These are phyloP conservation scores for Blastomyces silverae DNA, from an alignment of 2,329 filamentous ascomycete species.

Conservation along the genomic window DNA sequence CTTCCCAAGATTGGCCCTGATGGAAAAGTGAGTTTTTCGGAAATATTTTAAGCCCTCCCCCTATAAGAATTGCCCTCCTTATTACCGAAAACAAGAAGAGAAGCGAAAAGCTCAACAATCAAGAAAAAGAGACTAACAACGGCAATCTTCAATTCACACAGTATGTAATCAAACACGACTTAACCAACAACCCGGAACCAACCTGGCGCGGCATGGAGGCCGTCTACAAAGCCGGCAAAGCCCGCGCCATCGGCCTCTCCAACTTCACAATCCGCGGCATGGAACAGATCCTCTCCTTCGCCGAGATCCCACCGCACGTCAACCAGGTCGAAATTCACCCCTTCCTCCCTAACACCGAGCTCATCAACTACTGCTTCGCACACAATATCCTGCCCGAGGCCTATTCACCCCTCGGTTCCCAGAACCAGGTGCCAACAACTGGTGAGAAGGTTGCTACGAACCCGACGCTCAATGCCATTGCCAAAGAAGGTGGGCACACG, in stretches of 20 bases:
- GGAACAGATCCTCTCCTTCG: conserved; percentile 40
- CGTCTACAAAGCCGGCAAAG: conserved; percentile 53
- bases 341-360: conserved; percentile 43
- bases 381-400: conserved; percentile 38
- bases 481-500: conserved; percentile 51
- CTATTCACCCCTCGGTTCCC: conserved; percentile 51
- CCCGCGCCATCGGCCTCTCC: conserved; percentile 66
- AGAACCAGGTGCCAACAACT: conserved; percentile 62
- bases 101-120: not conserved
- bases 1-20: conserved; percentile 45
- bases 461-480: conserved; percentile 52
- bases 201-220: conserved; percentile 65
- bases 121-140: not conserved
- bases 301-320: conserved; percentile 39
- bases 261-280: conserved; percentile 59
- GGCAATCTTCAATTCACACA: conserved; percentile 21
- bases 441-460: conserved; percentile 60
- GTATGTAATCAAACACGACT: conserved; percentile 57
- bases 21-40: conserved; percentile 40
- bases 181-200: conserved; percentile 57
- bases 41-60: not conserved
- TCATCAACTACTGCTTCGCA: conserved; percentile 40
- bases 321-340: conserved; percentile 46
- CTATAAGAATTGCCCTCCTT: not conserved
- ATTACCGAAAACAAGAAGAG: not conserved